These are phyloP conservation scores for Parathielavia appendiculata DNA, from an alignment of 495 filamentous ascomycete genomes.

Conservation along the genomic window DNA sequence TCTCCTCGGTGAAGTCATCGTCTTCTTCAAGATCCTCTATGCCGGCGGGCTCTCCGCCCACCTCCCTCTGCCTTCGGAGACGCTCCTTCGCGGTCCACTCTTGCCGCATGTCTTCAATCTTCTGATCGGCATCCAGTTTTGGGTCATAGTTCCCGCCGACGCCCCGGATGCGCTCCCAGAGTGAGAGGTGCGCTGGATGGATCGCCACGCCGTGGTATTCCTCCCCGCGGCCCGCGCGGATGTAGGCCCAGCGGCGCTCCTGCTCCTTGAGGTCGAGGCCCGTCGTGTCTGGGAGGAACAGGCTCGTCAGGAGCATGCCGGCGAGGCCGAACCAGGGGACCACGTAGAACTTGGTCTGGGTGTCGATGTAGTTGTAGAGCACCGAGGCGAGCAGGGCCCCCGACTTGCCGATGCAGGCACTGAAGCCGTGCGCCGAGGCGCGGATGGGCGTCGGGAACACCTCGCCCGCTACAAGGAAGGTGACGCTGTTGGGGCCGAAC, in stretches of 20 bases:
- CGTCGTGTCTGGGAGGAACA: conserved; percentile 89
- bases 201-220: conserved; percentile 89
- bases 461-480: conserved; percentile 87
- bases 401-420: conserved; percentile 74
- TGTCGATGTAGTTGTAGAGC: conserved; percentile 82
- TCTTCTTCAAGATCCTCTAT: conserved; percentile 32
- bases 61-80: conserved; percentile 23
- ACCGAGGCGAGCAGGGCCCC: conserved; percentile 81
- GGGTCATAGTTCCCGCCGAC: conserved; percentile 73
- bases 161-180: conserved; percentile 70
- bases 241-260: conserved; percentile 78
- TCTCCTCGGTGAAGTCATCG: conserved; percentile 39
- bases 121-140: conserved; percentile 67
- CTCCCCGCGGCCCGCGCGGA: conserved; percentile 63
- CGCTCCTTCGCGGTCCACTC: conserved; percentile 42
- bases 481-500: conserved; percentile 87
- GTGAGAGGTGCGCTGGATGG: conserved; percentile 75
- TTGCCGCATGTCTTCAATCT: conserved; percentile 67
- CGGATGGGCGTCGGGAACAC: conserved; percentile 86
- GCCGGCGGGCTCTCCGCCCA: conserved; percentile 23
- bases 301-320: conserved; percentile 67
- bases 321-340: conserved; percentile 87
- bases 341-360: conserved; percentile 72
- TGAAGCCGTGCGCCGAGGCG: conserved; percentile 85
- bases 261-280: conserved; percentile 92